Percentiles rank a stretch among this genome's conserved stretches.
These are phyloP conservation scores for Articulospora tetracladia DNA, from an alignment of 495 filamentous ascomycete species.

Conservation along the genomic window DNA sequence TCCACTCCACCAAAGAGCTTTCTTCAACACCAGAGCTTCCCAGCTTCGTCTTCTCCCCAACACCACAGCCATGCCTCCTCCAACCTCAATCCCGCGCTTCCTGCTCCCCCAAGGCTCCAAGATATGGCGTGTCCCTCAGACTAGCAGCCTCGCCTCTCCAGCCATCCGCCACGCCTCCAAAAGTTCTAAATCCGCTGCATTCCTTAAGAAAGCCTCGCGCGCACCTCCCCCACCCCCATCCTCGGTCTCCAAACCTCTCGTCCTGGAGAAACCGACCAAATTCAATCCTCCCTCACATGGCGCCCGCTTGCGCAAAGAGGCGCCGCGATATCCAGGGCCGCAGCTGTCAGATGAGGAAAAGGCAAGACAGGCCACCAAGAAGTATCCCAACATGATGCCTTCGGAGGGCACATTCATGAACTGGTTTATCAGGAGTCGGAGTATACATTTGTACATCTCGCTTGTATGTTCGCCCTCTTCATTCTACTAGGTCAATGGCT, in stretches of 20 bases:
- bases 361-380: slow-evolving; percentile 53
- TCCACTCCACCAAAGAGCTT: background rate
- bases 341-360: slow-evolving; percentile 53
- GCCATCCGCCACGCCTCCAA: slow-evolving; percentile 32
- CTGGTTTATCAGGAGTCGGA: slow-evolving; percentile 68
- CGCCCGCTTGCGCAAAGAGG: slow-evolving; percentile 50
- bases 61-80: slow-evolving; percentile 31
- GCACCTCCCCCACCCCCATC: slow-evolving; percentile 1
- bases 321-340: slow-evolving; percentile 65
- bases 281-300: slow-evolving; percentile 87
- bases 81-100: slow-evolving; percentile 46
- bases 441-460: slow-evolving; percentile 74
- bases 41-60: background rate
- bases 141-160: background rate
- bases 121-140: slow-evolving; percentile 35
- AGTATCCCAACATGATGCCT: slow-evolving; percentile 82
- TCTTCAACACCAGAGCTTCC: background rate
- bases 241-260: slow-evolving; percentile 41
- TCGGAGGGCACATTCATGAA: slow-evolving; percentile 68
- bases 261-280: slow-evolving; percentile 74
- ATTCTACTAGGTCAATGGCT: background rate
- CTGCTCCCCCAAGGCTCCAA: slow-evolving; percentile 45
- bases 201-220: background rate
- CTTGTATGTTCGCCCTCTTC: slow-evolving; percentile 50
- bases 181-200: no score